These are phyloP conservation scores for Candida easanensis DNA, from an alignment of 805 yeast species.

Conservation along the genomic window DNA sequence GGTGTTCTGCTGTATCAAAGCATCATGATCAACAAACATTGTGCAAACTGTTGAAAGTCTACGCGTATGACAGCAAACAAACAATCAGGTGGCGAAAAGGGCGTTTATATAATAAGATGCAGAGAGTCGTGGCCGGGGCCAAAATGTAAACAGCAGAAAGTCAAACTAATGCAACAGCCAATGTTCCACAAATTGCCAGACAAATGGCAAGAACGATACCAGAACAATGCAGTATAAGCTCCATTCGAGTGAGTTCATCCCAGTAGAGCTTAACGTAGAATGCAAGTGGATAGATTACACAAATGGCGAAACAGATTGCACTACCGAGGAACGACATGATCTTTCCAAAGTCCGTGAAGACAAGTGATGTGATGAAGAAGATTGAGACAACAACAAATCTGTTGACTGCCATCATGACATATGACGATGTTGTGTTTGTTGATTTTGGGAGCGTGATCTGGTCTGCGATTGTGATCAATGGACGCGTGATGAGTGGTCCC, in stretches of 20 bases:
- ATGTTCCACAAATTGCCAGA: slow-evolving; percentile 24
- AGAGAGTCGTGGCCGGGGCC: slow-evolving; percentile 4
- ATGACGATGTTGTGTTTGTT: neutral
- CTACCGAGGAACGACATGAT: slow-evolving; percentile 75
- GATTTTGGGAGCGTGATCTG: slow-evolving; percentile 21
- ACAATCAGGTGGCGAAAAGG: neutral
- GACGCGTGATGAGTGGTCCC: slow-evolving; percentile 70
- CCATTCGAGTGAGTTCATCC: slow-evolving; percentile 30
- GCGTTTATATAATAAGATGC: neutral
- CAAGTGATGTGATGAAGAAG: slow-evolving; percentile 49
- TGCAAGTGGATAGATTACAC: slow-evolving; percentile 64
- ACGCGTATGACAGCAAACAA: too few relatives aligned
- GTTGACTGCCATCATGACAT: slow-evolving; percentile 12
- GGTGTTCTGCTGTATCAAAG: slow-evolving; percentile 21
- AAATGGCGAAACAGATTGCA: slow-evolving; percentile 68
- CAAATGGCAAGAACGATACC: slow-evolving; percentile 10
- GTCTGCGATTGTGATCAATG: slow-evolving; percentile 64
- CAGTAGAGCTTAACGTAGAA: slow-evolving; percentile 56
- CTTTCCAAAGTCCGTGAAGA: slow-evolving; percentile 69
- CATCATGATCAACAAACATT: slow-evolving; percentile 22
- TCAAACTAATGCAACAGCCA: slow-evolving; percentile 25
- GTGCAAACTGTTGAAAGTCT: neutral
- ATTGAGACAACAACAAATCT: slow-evolving; percentile 25
- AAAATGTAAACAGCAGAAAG: slow-evolving; percentile 3
- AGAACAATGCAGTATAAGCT: slow-evolving; percentile 19